phyloP scores from a whole-genome alignment of 1,284 basidiomycete genomes.

The Rhodotorula sp. region DNA sequence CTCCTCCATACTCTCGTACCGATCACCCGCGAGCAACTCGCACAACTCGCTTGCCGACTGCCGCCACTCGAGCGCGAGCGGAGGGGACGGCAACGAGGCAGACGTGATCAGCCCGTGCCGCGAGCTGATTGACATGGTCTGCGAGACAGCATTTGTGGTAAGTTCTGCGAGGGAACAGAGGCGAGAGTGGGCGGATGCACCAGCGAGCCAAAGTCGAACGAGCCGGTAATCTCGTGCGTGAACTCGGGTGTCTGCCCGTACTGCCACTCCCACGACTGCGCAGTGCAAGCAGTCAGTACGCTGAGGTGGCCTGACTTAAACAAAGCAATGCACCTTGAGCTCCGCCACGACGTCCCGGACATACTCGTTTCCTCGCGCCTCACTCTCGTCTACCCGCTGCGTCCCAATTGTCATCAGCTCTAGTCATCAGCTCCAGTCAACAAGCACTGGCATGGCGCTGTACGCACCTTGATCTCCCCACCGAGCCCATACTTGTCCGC shows the following conservation, averaged over 20 bases:
- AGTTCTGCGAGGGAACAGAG: not conserved
- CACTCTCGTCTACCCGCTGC: conserved; percentile 55
- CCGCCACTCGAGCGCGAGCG: conserved; percentile 12
- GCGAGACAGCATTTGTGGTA: too few species aligned
- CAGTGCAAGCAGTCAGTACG: conserved; percentile 2
- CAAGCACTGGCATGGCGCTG: not conserved
- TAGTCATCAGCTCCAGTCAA: too few species aligned
- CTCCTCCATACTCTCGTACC: conserved; percentile 37
- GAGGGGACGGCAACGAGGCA: conserved; percentile 24
- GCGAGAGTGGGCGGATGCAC: conserved; percentile 15
- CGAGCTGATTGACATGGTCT: conserved; percentile 51
- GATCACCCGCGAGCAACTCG: conserved; percentile 29
- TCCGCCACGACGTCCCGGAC: conserved; percentile 69
- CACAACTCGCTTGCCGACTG: conserved; percentile 12
- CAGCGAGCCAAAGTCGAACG: conserved; percentile 25
- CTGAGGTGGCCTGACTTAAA: not conserved
- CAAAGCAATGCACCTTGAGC: conserved; percentile 59
- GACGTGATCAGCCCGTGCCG: conserved; percentile 54
- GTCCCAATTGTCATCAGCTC: conserved; percentile 45
- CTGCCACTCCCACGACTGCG: conserved; percentile 85
- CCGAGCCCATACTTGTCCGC: conserved; percentile 58
- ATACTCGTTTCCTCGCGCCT: conserved; percentile 55
- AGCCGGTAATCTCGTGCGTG: conserved; percentile 51
- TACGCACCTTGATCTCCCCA: conserved; percentile 28
- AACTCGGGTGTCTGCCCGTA: conserved; percentile 96